phyloP scores from a whole-genome alignment of 495 filamentous ascomycete species.

The Aspergillus biplanus region DNA sequence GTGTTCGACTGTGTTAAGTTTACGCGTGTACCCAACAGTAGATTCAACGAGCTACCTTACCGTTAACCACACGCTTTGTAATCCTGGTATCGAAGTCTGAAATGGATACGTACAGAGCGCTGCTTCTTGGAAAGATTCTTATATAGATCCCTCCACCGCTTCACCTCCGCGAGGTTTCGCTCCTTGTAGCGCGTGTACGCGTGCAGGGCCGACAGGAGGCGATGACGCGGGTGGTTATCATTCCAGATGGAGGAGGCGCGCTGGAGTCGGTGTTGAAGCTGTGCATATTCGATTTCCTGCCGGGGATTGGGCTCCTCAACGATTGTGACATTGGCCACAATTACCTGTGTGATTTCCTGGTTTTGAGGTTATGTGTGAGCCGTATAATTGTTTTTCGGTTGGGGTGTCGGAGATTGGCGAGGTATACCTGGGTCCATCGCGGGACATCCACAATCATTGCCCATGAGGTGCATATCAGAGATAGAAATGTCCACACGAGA shows the following conservation, averaged over 20 bases:
- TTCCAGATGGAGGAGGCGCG: constrained; percentile 24
- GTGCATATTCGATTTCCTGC: constrained; percentile 18
- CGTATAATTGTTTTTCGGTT: not conserved
- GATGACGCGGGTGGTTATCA: constrained; percentile 26
- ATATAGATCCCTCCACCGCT: constrained; percentile 29
- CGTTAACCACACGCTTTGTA: constrained; percentile 3
- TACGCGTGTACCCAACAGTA: constrained; percentile 25
- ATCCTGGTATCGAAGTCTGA: not conserved
- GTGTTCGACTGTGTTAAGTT: constrained; percentile 30
- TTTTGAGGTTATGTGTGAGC: not conserved
- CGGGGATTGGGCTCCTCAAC: constrained; percentile 3
- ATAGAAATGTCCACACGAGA: not conserved
- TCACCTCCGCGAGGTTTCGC: constrained; percentile 21
- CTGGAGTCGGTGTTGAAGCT: constrained; percentile 21
- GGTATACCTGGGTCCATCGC: not conserved
- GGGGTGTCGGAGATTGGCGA: not conserved
- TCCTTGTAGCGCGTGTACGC: constrained; percentile 27
- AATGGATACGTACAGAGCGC: constrained; percentile 14
- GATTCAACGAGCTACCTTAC: constrained; percentile 23
- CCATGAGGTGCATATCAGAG: not conserved
- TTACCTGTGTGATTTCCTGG: constrained; percentile 17
- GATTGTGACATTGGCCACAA: constrained; percentile 22
- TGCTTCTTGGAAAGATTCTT: constrained; percentile 26
- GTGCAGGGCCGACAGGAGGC: constrained; percentile 27
- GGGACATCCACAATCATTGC: constrained; percentile 1